These are phyloP conservation scores for Pseudoscleropodium purum DNA, from an alignment of 225 moss, liverwort and hornwort species.

Conservation along the genomic window DNA sequence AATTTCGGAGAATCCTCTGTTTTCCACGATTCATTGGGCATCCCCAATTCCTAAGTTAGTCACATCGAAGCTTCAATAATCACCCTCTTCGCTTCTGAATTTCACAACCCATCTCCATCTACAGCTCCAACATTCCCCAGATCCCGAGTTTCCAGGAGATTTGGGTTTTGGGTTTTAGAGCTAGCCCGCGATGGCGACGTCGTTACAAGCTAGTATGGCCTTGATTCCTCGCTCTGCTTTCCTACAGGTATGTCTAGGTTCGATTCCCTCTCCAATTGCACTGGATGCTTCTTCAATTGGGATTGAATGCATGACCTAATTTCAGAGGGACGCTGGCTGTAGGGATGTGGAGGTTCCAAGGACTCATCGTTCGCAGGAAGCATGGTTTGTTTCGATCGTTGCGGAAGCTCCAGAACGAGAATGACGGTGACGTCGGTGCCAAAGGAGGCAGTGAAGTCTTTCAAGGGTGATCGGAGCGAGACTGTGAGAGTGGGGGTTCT, in stretches of 20 bases:
- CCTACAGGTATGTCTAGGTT: neutral
- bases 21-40: neutral
- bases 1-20: neutral
- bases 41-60: no score
- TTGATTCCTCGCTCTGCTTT: neutral
- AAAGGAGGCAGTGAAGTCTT: constrained; percentile 5
- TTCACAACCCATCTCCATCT: neutral
- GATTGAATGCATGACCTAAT: neutral
- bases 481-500: constrained; percentile 61
- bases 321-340: neutral
- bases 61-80: neutral
- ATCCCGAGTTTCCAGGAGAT: neutral
- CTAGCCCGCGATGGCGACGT: neutral
- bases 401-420: neutral
- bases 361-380: neutral
- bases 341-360: neutral
- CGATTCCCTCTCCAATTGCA: neutral
- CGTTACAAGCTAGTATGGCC: neutral
- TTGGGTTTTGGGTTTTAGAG: neutral
- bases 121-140: no score
- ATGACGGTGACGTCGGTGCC: constrained; percentile 11
- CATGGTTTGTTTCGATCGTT: neutral
- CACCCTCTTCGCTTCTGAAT: neutral
- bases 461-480: constrained; percentile 11
- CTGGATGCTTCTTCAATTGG: neutral